Evolutionary conservation across 441 rosid genomes (phyloP).

Genomic region (Euphorbia corollata): DNA sequence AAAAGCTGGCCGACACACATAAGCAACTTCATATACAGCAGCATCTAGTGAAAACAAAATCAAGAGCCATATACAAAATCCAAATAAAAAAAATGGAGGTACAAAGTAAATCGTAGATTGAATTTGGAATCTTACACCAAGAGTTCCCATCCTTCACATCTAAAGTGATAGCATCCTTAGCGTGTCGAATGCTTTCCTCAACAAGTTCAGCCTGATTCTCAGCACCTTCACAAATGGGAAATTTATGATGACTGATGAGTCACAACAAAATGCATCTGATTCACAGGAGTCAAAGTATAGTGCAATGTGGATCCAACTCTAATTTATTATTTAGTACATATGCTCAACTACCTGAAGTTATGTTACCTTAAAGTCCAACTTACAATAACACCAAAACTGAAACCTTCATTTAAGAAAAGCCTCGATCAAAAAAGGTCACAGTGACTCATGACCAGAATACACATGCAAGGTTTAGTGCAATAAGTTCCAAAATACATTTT

Average conservation of each 20-base stretch:
- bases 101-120: neutral
- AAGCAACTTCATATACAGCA: neutral
- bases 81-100: conserved; percentile 6
- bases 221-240: conserved; percentile 30
- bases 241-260: conserved; percentile 4
- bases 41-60: neutral
- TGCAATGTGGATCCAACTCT: neutral
- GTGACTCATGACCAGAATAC: conserved; percentile 4
- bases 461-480: conserved; percentile 2
- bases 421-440: conserved; percentile 9
- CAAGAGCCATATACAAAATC: conserved; percentile 2
- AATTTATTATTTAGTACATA: neutral
- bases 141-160: conserved; percentile 76
- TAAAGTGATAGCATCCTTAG: conserved; percentile 63
- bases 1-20: conserved; percentile 7
- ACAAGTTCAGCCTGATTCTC: conserved; percentile 52
- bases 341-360: conserved; percentile 8
- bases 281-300: neutral
- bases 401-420: conserved; percentile 9
- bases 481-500: neutral
- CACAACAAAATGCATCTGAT: conserved; percentile 2
- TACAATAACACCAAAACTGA: conserved; percentile 7
- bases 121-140: conserved; percentile 50
- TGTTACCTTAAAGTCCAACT: conserved; percentile 1
- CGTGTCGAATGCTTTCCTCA: conserved; percentile 61